phyloP scores from a whole-genome alignment of 257 asterid genomes.

The Solanum stenotomum region DNA sequence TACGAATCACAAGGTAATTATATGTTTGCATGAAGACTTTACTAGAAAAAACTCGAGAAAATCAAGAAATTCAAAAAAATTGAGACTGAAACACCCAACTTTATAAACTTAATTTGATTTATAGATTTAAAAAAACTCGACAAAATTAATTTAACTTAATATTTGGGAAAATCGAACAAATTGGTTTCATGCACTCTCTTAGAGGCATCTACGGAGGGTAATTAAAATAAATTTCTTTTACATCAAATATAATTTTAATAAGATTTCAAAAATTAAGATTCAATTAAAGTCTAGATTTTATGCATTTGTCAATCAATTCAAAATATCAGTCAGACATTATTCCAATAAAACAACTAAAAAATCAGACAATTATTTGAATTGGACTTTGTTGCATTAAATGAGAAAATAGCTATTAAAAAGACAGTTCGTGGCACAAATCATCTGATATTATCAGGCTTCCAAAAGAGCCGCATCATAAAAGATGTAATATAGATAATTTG shows the following conservation, averaged over 20 bases:
- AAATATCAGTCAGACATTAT: not conserved
- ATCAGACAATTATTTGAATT: not conserved
- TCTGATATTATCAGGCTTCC: fast-evolving
- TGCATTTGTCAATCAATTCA: not conserved
- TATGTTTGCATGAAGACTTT: not conserved
- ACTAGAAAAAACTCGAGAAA: not conserved
- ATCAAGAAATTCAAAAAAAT: no score
- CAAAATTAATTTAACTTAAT: no score
- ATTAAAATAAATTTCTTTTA: not conserved
- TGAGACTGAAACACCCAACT: not conserved
- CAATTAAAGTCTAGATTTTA: not conserved
- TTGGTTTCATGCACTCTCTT: no score
- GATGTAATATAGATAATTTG: fast-evolving
- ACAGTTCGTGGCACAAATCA: fast-evolving
- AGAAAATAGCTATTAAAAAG: not conserved
- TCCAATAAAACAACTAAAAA: not conserved
- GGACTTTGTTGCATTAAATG: not conserved
- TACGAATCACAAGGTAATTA: not conserved
- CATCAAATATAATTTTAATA: not conserved
- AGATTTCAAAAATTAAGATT: not conserved
- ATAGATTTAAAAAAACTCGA: no score
- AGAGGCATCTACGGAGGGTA: not conserved
- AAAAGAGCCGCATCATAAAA: not conserved
- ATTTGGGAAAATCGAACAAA: no score
- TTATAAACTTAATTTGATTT: no score